phyloP scores from a whole-genome alignment of 495 filamentous ascomycete genomes.

The Friedmanniomyces endolithicus region DNA sequence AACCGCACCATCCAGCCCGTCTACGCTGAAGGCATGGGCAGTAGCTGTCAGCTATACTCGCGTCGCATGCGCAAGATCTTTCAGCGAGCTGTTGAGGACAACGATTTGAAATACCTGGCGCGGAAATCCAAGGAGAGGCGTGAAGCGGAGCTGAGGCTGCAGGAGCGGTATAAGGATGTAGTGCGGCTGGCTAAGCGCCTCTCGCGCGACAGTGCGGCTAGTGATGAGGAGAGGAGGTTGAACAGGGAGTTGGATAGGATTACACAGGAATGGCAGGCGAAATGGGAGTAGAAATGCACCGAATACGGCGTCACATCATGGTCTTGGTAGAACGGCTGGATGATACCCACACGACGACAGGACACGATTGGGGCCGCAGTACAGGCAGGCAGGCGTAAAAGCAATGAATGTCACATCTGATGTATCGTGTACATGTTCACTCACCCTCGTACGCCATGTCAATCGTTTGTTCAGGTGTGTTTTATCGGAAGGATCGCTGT shows the following conservation, averaged over 20 bases:
- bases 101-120: slow-evolving; percentile 57
- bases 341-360: background rate
- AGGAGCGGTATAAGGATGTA: slow-evolving; percentile 18
- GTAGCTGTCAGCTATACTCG: slow-evolving; percentile 63
- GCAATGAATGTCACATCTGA: background rate
- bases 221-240: slow-evolving; percentile 14
- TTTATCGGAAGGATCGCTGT: background rate
- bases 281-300: slow-evolving; percentile 15
- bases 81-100: slow-evolving; percentile 41
- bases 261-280: slow-evolving; percentile 17
- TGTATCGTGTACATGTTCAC: too few relatives aligned
- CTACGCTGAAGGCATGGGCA: slow-evolving; percentile 37
- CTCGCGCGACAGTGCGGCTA: background rate
- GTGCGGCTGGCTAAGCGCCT: slow-evolving; percentile 14
- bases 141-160: slow-evolving; percentile 23
- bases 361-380: background rate
- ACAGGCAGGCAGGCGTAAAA: background rate
- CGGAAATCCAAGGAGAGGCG: slow-evolving; percentile 53
- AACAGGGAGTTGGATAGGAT: slow-evolving; percentile 14
- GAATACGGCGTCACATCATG: background rate
- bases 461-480: background rate
- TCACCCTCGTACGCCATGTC: background rate
- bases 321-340: background rate
- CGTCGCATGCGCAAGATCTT: slow-evolving; percentile 59
- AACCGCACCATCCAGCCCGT: slow-evolving; percentile 34